These are phyloP conservation scores for Sodiomyces alkalinus DNA, from an alignment of 2,329 filamentous ascomycete species.

Conservation along the genomic window DNA sequence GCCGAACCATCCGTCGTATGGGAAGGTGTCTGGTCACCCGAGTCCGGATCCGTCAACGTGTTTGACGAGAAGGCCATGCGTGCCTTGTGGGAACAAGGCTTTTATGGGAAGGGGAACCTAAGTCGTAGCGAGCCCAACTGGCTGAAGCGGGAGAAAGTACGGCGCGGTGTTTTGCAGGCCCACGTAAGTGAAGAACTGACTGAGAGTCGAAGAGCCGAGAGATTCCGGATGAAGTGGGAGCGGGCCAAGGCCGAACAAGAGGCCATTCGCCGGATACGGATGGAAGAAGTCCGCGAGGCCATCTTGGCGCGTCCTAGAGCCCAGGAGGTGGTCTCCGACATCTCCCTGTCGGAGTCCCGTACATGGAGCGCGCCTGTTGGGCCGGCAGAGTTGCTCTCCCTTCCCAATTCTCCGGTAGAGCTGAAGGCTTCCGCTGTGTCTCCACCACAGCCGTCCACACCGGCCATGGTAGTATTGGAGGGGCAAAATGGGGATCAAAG, in stretches of 20 bases:
- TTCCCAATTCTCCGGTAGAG: constrained; percentile 36
- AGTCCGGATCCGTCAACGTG: constrained; percentile 72
- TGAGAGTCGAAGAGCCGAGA: constrained; percentile 59
- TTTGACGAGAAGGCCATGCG: constrained; percentile 61
- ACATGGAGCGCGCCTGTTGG: constrained; percentile 18
- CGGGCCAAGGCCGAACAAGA: constrained; percentile 78
- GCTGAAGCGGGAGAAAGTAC: constrained; percentile 68
- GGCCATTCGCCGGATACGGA: constrained; percentile 55
- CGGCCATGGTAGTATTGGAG: no score
- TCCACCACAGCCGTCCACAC: no score
- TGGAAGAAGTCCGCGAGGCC: constrained; percentile 24
- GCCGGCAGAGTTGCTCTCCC: constrained; percentile 29
- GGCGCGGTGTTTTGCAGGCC: constrained; percentile 45
- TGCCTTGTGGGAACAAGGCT: constrained; percentile 89
- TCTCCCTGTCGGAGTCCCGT: no score
- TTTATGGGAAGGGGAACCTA: constrained; percentile 87
- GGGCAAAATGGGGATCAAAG: no score
- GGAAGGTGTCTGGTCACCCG: constrained; percentile 63
- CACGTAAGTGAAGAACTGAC: constrained; percentile 76
- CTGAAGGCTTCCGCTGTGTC: neutral
- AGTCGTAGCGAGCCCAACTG: constrained; percentile 93
- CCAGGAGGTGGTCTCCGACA: no score
- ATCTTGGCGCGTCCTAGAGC: neutral
- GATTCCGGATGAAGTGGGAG: constrained; percentile 77
- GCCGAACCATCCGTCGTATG: constrained; percentile 51